Percentiles rank a stretch among this genome's conserved stretches.
Conservation (phyloP, 2,329 filamentous ascomycete species). For the Colletotrichum sp. region DNA sequence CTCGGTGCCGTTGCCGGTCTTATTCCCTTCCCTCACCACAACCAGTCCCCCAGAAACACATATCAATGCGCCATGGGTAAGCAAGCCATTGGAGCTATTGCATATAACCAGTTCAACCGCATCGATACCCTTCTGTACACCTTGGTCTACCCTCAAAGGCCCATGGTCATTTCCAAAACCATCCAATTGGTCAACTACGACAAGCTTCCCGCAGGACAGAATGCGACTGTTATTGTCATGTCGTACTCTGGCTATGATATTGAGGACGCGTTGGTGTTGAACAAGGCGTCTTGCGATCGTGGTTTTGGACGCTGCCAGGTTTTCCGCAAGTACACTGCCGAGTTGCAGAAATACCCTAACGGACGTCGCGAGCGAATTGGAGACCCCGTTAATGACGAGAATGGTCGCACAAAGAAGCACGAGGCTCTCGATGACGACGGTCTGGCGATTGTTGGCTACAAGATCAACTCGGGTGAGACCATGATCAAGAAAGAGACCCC, state of each 20-base stretch:
- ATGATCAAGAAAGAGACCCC: constrained; percentile 93
- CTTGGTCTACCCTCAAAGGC: constrained; percentile 96
- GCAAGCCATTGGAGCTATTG: constrained; percentile 98
- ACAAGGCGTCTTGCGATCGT: constrained; percentile 93
- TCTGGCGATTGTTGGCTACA: constrained; percentile 83
- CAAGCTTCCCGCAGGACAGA: constrained; percentile 95
- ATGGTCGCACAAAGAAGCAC: constrained; percentile 72
- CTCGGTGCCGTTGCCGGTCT: constrained; percentile 93
- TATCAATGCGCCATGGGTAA: constrained; percentile 99
- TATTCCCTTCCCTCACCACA: constrained; percentile 98
- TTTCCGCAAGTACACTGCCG: constrained; percentile 91
- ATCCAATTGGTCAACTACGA: constrained; percentile 98
- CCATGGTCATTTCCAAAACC: constrained; percentile 96
- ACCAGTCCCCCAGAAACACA: constrained; percentile 97
- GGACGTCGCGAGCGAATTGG: constrained; percentile 72
- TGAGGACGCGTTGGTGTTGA: constrained; percentile 94
- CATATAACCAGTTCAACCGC: constrained; percentile 96
- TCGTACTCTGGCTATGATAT: constrained; percentile 99
- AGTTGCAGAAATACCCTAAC: constrained; percentile 89
- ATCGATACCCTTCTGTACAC: constrained; percentile 97
- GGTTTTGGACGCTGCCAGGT: constrained; percentile 97
- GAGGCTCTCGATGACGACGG: constrained; percentile 83
- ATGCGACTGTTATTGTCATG: constrained; percentile 98
- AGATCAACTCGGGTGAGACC: constrained; percentile 78
- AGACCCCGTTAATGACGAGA: constrained; percentile 58